Percentiles rank a stretch among this genome's conserved stretches.
Evolutionary conservation across 768 basidiomycete genomes (phyloP).

Genomic region (Pilatotrama ljubarskyi): DNA sequence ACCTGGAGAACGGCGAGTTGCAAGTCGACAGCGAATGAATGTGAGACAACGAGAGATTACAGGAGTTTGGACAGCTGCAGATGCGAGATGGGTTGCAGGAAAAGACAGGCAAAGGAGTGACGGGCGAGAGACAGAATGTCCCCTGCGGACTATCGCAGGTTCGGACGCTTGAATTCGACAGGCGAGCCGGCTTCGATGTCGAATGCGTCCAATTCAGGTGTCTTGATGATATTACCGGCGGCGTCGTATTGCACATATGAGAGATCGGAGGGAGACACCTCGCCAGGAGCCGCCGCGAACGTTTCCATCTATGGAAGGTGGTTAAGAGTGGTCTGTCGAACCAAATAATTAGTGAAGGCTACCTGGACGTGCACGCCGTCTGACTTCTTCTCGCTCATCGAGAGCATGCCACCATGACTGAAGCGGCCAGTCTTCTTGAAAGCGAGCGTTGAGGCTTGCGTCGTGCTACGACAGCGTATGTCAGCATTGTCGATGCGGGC

Average conservation of each 20-base stretch:
- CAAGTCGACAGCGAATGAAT: neutral
- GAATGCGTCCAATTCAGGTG: slow-evolving; percentile 35
- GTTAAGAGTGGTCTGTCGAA: neutral
- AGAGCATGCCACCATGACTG: slow-evolving; percentile 25
- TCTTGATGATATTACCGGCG: slow-evolving; percentile 43
- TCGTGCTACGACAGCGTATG: slow-evolving; percentile 36
- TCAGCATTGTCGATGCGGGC: slow-evolving; percentile 41
- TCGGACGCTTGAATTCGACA: slow-evolving; percentile 63
- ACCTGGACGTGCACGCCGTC: slow-evolving; percentile 64
- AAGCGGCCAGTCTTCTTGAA: slow-evolving; percentile 52
- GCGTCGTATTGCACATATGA: slow-evolving; percentile 56
- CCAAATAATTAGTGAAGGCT: neutral
- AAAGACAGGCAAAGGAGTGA: neutral
- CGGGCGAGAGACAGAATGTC: neutral
- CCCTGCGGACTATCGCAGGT: neutral
- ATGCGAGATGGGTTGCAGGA: neutral
- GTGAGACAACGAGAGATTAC: neutral
- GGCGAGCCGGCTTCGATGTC: slow-evolving; percentile 63
- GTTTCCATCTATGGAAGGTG: slow-evolving; percentile 60
- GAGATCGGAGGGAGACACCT: slow-evolving; percentile 19
- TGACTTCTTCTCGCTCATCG: slow-evolving; percentile 35
- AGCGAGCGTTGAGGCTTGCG: slow-evolving; percentile 52
- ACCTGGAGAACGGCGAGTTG: no score
- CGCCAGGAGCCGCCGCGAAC: slow-evolving; percentile 37
- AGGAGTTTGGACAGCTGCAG: neutral